Evolutionary conservation across 2,329 filamentous ascomycete genomes (phyloP).

Genomic region (Aspergillus sp.): DNA sequence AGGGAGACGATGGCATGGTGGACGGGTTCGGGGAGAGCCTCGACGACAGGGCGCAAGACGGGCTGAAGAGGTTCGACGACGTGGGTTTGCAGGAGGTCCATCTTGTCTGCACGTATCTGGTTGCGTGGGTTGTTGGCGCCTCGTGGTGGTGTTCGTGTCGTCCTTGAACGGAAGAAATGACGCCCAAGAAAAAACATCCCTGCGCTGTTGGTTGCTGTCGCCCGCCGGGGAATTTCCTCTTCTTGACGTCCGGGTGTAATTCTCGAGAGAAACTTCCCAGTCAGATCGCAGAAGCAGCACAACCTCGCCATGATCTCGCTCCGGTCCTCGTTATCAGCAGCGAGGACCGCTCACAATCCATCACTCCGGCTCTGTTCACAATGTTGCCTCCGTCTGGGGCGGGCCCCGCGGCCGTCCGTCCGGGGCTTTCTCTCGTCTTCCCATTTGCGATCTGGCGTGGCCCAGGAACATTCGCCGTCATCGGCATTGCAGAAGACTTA

Average conservation of each 20-base stretch:
- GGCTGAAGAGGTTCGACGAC: slow-evolving; percentile 39
- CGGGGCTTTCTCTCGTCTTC: slow-evolving; percentile 27
- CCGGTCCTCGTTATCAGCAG: slow-evolving; percentile 28
- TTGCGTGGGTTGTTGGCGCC: too few relatives aligned
- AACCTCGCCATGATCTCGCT: slow-evolving; percentile 29
- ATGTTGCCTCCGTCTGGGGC: slow-evolving; percentile 22
- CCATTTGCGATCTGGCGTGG: slow-evolving; percentile 21
- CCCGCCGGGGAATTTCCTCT: slow-evolving; percentile 20
- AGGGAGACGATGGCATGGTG: slow-evolving; percentile 68
- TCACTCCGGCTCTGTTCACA: slow-evolving; percentile 22
- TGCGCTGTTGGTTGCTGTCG: slow-evolving; percentile 24
- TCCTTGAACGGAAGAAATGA: background rate
- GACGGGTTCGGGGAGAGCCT: slow-evolving; percentile 65
- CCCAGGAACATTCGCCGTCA: slow-evolving; percentile 19
- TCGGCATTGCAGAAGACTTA: slow-evolving; percentile 29
- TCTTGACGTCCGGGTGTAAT: background rate
- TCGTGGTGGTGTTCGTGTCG: background rate
- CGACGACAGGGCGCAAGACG: slow-evolving; percentile 58
- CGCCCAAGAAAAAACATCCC: background rate
- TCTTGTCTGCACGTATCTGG: slow-evolving; percentile 11
- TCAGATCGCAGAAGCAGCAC: background rate
- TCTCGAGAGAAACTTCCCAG: too few relatives aligned
- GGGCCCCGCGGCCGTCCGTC: slow-evolving; percentile 10
- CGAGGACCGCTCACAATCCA: slow-evolving; percentile 22
- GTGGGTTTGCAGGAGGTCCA: slow-evolving; percentile 36